Evolutionary conservation across 306 rosid species (phyloP).

Genomic region (Alnus rubra): DNA sequence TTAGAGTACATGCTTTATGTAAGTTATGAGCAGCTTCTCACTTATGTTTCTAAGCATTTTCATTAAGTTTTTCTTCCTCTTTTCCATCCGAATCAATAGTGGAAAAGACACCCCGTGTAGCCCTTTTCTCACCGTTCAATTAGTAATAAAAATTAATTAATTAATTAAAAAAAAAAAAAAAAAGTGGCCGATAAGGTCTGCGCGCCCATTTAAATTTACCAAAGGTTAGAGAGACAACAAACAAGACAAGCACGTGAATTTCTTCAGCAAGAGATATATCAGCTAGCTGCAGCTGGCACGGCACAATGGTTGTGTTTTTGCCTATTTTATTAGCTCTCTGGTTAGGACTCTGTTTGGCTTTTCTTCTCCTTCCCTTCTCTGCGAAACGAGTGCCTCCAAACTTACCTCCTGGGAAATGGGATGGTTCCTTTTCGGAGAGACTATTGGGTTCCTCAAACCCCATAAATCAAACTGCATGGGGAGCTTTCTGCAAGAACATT

Average conservation of each 20-base stretch:
- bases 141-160: too few relatives aligned
- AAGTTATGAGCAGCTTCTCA: too few relatives aligned
- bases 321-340: constrained; percentile 31
- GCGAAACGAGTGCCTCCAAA: constrained; percentile 16
- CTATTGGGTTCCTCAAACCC: constrained; percentile 66
- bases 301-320: constrained; percentile 34
- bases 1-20: too few relatives aligned
- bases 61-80: too few relatives aligned
- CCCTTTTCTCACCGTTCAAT: too few relatives aligned
- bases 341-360: constrained; percentile 31
- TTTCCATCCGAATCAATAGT: too few relatives aligned
- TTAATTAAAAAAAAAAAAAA: too few relatives aligned
- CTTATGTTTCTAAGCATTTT: too few relatives aligned
- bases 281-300: too few relatives aligned
- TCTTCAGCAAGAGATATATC: background rate
- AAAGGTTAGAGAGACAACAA: background rate
- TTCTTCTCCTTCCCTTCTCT: constrained; percentile 36
- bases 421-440: constrained; percentile 66
- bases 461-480: constrained; percentile 67
- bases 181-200: too few relatives aligned
- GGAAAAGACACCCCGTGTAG: too few relatives aligned
- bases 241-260: constrained; percentile 8
- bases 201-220: too few relatives aligned
- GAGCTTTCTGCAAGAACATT: constrained; percentile 54
- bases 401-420: constrained; percentile 73